Percentiles rank a stretch among this genome's conserved stretches.
Conservation (phyloP, 208 protist genomes). For the Angomonas deanei region DNA sequence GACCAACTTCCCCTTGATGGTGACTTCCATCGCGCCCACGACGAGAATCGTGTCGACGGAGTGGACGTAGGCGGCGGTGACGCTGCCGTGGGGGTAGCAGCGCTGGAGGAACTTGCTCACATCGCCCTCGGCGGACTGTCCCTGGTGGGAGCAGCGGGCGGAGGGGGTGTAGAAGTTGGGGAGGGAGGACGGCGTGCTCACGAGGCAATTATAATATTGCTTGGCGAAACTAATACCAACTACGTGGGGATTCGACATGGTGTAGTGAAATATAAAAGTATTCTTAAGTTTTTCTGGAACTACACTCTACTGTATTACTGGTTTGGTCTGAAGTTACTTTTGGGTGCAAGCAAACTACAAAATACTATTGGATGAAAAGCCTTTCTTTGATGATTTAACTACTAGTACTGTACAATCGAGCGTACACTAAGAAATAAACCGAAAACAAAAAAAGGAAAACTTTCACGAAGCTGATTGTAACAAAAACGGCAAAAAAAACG, state of each 20-base stretch:
- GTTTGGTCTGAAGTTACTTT: background rate
- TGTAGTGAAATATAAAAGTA: background rate
- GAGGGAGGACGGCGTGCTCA: conserved; percentile 37
- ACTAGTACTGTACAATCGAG: background rate
- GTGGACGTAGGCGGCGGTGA: conserved; percentile 29
- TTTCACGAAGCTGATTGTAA: background rate
- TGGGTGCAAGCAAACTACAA: background rate
- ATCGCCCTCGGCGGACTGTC: conserved; percentile 22
- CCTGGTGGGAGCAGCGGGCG: conserved; percentile 36
- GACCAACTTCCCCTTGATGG: conserved; percentile 29
- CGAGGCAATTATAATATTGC: conserved; percentile 63
- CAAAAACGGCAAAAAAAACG: conserved; percentile 1
- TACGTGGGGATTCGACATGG: conserved; percentile 12
- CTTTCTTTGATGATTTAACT: conserved; percentile 5
- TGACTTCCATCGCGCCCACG: conserved; percentile 30
- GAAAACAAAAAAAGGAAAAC: background rate
- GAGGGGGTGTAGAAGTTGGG: conserved; percentile 38
- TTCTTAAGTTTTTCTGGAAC: no score
- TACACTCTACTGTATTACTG: background rate
- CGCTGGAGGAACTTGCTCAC: conserved; percentile 25
- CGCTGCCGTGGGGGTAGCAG: conserved; percentile 7
- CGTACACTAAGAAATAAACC: background rate
- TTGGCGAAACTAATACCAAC: conserved; percentile 61
- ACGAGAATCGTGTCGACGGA: conserved; percentile 20
- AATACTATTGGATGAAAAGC: background rate